phyloP scores from a whole-genome alignment of 1,284 basidiomycete genomes.

The Jaminaea rosea region DNA sequence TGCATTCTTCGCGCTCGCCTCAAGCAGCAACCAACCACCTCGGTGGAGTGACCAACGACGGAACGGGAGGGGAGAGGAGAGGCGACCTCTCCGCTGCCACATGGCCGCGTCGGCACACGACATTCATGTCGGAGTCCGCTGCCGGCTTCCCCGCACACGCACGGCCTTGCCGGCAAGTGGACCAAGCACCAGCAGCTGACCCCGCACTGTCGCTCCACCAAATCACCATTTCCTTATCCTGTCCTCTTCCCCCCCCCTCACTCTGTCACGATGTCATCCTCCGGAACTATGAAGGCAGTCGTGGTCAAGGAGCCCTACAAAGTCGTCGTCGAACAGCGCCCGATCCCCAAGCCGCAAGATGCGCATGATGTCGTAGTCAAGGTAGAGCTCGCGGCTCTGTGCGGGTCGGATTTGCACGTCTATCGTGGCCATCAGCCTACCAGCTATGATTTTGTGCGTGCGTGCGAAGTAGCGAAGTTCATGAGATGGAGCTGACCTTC shows the following conservation, averaged over 20 bases:
- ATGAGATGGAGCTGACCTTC: background rate
- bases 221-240: too few species aligned
- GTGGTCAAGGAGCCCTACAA: slow-evolving; percentile 31
- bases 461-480: background rate
- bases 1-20: too few species aligned
- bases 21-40: too few species aligned
- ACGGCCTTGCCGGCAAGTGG: too few species aligned
- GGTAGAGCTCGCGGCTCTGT: slow-evolving; percentile 54
- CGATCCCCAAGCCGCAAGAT: slow-evolving; percentile 27
- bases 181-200: too few species aligned
- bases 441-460: slow-evolving; percentile 5
- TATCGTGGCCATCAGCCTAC: slow-evolving; percentile 55
- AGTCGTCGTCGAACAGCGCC: slow-evolving; percentile 32
- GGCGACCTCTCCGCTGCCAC: too few species aligned
- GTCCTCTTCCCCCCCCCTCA: background rate
- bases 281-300: slow-evolving; percentile 31
- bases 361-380: slow-evolving; percentile 36
- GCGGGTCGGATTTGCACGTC: slow-evolving; percentile 70
- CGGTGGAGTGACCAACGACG: too few species aligned
- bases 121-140: too few species aligned
- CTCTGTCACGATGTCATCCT: background rate
- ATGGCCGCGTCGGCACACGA: too few species aligned
- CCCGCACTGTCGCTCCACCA: too few species aligned
- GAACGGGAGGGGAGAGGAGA: too few species aligned
- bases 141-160: too few species aligned